Base-by-base conservation (phyloP, 768 basidiomycete genomes). In the Tylopilus plumbeoviolaceoides region DNA sequence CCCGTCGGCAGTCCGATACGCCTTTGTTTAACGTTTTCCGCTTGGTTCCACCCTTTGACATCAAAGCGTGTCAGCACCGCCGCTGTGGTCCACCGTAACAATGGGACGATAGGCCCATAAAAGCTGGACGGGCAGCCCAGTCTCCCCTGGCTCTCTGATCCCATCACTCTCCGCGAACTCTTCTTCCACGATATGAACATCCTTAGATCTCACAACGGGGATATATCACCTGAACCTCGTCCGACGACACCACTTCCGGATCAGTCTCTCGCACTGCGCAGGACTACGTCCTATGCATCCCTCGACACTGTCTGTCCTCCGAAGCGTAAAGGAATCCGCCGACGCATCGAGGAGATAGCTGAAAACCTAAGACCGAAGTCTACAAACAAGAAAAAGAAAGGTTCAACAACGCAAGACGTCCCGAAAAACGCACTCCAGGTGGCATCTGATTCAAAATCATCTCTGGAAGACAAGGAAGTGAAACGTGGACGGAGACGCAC, bases 211-310 rank as follows among this genome's bases (percentile, higher is more conserved):
- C 23, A 23, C 23, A 23, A 30, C 30, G 30, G 7, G 30, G 10
- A 30, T 30, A 30, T 7, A 11, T 30, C 30, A 7, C 10, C 30
- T 11, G 30, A 30, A 30, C 10, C 30, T 30, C 30, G 30, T 7
- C 30, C 30, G 7, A 7, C 30, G 8, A 30, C 30, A 30, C 30
- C 30, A 3, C 30, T 30, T 7, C 30, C 51, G 8, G 47, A 47
- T 30, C 30, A 5, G 30, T 7, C 30, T 30, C 30, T 41, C 25
- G 47, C 55, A 1, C 47, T 64, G 5, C 59, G 44, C n/a, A 60
- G 65, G 47, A 61, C 56, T 0, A n/a, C 27, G 10, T 67, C 65
- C 7, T 39, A 11, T 35, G 50, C 56, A 12, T 66, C 61, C 17
- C 30, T 65, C 35, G 53, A 59, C 7, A 65, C 63, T 0, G 12